Evolutionary conservation across 2,329 filamentous ascomycete species (phyloP).

Genomic region (Podosphaera xanthii): DNA sequence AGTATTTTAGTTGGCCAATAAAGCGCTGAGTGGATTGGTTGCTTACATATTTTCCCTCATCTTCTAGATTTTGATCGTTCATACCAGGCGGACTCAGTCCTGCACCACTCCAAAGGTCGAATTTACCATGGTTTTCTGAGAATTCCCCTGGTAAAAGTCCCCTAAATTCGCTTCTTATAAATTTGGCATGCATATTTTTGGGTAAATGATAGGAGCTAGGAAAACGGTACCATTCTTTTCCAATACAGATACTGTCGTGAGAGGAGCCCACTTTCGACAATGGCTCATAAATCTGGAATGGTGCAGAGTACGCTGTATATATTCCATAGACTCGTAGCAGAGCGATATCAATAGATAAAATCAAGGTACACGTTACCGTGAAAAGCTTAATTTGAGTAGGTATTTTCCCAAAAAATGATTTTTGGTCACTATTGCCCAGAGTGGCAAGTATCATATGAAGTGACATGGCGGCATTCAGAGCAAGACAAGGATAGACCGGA

Average conservation of each 20-base stretch:
- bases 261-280: constrained; percentile 32
- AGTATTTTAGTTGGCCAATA: not conserved
- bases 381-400: constrained; percentile 52
- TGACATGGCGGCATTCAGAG: constrained; percentile 67
- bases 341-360: constrained; percentile 42
- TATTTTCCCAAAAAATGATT: constrained; percentile 44
- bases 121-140: constrained; percentile 43
- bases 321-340: constrained; percentile 53
- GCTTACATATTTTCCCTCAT: constrained; percentile 61
- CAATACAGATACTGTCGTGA: constrained; percentile 61
- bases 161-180: constrained; percentile 72
- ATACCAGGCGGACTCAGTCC: constrained; percentile 64
- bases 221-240: constrained; percentile 97
- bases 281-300: constrained; percentile 45
- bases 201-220: constrained; percentile 84
- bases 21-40: not conserved
- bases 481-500: constrained; percentile 74
- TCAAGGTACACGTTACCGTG: constrained; percentile 33
- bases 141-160: constrained; percentile 85
- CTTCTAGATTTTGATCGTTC: constrained; percentile 81
- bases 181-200: constrained; percentile 62
- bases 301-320: constrained; percentile 64
- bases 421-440: constrained; percentile 47
- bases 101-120: constrained; percentile 57
- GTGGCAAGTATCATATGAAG: constrained; percentile 60